Conservation (phyloP, 2,329 filamentous ascomycete species). For the Furcasterigmium sp. region DNA sequence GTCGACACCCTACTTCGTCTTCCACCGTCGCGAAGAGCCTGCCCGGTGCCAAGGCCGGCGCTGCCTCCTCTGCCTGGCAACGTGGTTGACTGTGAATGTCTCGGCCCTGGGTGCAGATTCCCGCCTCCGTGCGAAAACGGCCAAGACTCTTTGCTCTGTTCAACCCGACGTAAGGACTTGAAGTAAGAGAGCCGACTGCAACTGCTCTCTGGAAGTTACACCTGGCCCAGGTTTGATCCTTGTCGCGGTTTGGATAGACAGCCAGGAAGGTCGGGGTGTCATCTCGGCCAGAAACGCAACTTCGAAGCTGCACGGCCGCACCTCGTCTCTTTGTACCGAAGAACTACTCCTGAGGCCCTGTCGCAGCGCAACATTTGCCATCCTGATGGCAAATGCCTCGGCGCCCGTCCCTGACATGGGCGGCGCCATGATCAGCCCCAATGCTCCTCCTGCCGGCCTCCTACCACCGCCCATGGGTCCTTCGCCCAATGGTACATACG, state of each 20-base stretch:
- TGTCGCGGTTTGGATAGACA: no score
- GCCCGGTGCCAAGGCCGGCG: not conserved
- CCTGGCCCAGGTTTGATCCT: no score
- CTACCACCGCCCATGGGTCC: conserved; percentile 1
- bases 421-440: not conserved
- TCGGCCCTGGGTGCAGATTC: not conserved
- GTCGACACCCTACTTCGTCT: not conserved
- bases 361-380: not conserved
- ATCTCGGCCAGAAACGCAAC: no score
- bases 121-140: not conserved
- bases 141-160: no score
- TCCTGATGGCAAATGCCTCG: not conserved
- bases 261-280: no score
- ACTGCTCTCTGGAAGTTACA: no score
- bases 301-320: no score
- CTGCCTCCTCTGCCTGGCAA: not conserved
- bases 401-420: not conserved
- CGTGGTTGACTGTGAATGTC: not conserved
- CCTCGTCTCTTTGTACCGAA: no score
- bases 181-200: no score
- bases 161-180: no score
- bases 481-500: conserved; percentile 1
- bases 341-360: no score
- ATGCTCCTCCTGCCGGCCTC: not conserved
- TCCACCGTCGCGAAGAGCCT: not conserved